Evolutionary conservation across 75 land plant species (phyloP), one percentile per base, ranked within the genome.

Genomic region (Selaginella moellendorffii): DNA sequence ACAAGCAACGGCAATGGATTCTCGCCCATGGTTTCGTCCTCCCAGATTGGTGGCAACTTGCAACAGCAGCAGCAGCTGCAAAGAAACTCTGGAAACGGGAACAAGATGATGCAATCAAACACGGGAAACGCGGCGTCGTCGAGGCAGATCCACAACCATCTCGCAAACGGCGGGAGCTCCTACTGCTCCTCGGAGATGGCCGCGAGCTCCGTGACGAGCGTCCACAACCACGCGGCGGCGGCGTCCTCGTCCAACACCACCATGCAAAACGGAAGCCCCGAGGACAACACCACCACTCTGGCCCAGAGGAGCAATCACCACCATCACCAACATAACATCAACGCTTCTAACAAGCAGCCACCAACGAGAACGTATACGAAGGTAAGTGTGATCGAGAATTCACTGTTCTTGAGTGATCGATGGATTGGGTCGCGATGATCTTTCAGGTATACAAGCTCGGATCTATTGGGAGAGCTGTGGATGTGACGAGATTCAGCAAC

Each of bases 391-490:
- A 10, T 18, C 51, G 10, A 10, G 14, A 10, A 10, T 18, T 46
- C 14, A 46, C 10, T 46, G 18, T 18, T 10, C 51, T 10, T 46
- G 14, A 10, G 51, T 10, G 10, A 46, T 10, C 51, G 51, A 46
- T 46, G 18, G 18, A 10, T 46, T 46, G 18, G 10, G 51, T 46
- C n/a, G 51, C 51, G 18, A 10, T 46, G 51, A 10, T 46, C 14
- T 10, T 10, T 10, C 71, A 86, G 89, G 86, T 86, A 70, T 76
- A 83, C 69, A 86, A 83, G 68, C 71, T 73, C 24, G 89, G 89
- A 66, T 82, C 89, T 63, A 74, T 76, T 30, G 86, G 89, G 10
- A 76, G 89, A 51, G 80, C 86, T 54, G 68, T 86, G 27, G 89
- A 86, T 64, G 72, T 86, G 23, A 62, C 81, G 62, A 71, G 78